Base-by-base conservation (phyloP, 2,329 filamentous ascomycete species). In the Alternaria metachromatica region DNA sequence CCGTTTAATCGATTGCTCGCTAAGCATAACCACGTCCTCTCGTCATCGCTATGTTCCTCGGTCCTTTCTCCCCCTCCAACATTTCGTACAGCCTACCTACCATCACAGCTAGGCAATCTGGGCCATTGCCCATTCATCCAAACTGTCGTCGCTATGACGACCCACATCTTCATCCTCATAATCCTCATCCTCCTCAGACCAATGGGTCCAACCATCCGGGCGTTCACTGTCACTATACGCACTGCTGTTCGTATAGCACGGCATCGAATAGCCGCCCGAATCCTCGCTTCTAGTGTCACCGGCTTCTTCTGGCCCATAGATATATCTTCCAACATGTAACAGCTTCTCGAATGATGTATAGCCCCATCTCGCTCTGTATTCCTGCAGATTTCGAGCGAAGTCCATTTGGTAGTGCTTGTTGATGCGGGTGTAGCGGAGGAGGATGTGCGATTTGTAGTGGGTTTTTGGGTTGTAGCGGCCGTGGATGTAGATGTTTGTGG, bases 361-460 rank as follows among this genome's bases (percentile, higher is more conserved):
- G 2, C 15, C 33, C 33, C 33, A 37, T 5, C 33, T 37, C 3
- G 33, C 33, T 37, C 33, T 8, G 33, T 37, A 37, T 0, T 37
- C 7, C 0, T 0, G 4, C 7, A 37, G 33, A 0, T 37, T 37
- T 5, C 4, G 4, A 0, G 33, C 33, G 33, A 37, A 37, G 33
- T 37, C 33, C 33, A 37, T 37, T 37, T 37, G 33, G 33, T 37
- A 37, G 33, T 37, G 4, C 4, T 37, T 37, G 33, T 37, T 37
- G 33, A 37, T 37, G 33, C 33, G 33, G 7, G 33, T 37, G 33
- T 37, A 37, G 33, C 33, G 33, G 7, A 37, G 33, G 2, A n/a
- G 15, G 15, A 4, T n/a, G 2, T 37, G 7, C 0, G 33, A 9
- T 9, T 37, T 37, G 33, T 37, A 37, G 2, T 37, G 33, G 1